Evolutionary conservation across 441 rosid genomes (phyloP), one percentile per base, ranked within the genome.

Genomic region (Populus hybrid): DNA sequence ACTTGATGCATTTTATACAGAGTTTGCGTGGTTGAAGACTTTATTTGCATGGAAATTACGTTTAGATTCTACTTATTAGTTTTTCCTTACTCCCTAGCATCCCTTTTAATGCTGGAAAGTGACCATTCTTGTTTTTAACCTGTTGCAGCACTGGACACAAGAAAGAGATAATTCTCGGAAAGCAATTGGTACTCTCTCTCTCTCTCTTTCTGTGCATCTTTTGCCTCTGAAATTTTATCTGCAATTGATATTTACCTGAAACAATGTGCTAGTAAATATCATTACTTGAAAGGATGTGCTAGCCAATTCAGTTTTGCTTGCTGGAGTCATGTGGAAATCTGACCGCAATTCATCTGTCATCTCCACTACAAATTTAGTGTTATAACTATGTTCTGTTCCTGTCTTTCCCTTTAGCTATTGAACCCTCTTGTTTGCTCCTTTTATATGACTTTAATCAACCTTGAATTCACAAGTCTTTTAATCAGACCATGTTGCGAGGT

Each of bases 61-160:
- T 53, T 16, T 53, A 53, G 61, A 53, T 53, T 53, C 50, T 3
- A 38, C 8, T 6, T 38, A 36, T 38, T 40, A 11, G 46, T 2
- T 50, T 18, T 6, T 67, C 61, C 63, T 70, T 70, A 10, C 42
- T n/a, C 70, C 20, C 59, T 69, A 69, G 46, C 35, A 46, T 24
- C 64, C 26, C 21, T 40, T 18, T 74, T 3, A 1, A 64, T 20
- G 23, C 18, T 68, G 10, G 10, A 12, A 32, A 50, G 9, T 75
- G 77, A 72, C 74, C 46, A 46, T 70, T 85, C 64, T 79, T 12
- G 72, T 75, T 79, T 23, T 80, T 6, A 71, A 42, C 7, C 21
- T 26, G 26, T 70, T 86, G 92, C 96, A 95, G 99, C 88, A 90
- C 95, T 11, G 97, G 99, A 70, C 84, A 86, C 86, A 90, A 85